phyloP scores from a whole-genome alignment of 768 basidiomycete genomes.

The Russula abietina region DNA sequence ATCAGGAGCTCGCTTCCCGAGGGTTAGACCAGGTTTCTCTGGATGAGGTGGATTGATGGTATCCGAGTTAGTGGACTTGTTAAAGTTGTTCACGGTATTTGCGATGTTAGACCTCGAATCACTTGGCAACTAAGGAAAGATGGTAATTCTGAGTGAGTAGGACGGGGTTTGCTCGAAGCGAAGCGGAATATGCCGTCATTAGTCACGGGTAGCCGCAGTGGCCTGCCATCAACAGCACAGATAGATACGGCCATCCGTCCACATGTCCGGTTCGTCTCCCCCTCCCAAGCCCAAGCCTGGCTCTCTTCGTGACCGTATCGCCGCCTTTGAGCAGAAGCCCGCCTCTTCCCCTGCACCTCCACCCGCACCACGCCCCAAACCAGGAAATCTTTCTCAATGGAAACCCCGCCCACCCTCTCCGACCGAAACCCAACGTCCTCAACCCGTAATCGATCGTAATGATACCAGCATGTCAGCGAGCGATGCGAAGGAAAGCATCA shows the following conservation, averaged over 20 bases:
- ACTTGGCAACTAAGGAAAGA: no score
- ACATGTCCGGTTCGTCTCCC: slow-evolving; percentile 55
- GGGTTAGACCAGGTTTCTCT: not conserved
- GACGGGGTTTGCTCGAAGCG: no score
- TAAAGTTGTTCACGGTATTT: not conserved
- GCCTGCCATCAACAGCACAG: not conserved
- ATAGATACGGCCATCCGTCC: no score
- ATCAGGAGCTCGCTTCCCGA: slow-evolving; percentile 2
- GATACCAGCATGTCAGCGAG: slow-evolving; percentile 64
- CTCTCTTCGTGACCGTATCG: slow-evolving; percentile 82
- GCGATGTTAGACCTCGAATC: not conserved
- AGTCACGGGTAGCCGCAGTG: not conserved
- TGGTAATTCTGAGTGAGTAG: no score
- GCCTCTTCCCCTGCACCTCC: slow-evolving; percentile 35
- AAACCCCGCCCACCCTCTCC: slow-evolving; percentile 57
- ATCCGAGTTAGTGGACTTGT: no score
- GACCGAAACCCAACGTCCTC: slow-evolving; percentile 36
- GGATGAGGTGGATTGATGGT: not conserved
- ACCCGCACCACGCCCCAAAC: slow-evolving; percentile 53
- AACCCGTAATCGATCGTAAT: slow-evolving; percentile 23
- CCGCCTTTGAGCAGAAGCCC: slow-evolving; percentile 73
- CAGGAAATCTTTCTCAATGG: slow-evolving; percentile 56
- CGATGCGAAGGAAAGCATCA: slow-evolving; percentile 86
- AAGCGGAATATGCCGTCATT: not conserved
- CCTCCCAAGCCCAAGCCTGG: slow-evolving; percentile 63